These are phyloP conservation scores for Luffa aegyptiaca DNA, from an alignment of 306 rosid species.

Conservation along the genomic window DNA sequence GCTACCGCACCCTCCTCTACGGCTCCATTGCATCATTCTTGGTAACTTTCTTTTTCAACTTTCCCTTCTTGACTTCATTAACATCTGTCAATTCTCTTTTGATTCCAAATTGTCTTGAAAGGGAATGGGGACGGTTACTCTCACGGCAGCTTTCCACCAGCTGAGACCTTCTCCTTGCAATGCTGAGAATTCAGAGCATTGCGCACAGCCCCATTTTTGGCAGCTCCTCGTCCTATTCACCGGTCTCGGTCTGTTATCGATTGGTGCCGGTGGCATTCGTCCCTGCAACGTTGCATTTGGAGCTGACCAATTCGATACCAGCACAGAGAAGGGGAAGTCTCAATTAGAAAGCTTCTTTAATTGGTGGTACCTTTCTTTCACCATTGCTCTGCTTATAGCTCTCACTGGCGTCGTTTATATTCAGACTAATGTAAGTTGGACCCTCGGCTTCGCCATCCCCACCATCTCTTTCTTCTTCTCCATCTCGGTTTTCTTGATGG, in stretches of 20 bases:
- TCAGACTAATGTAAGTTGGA: conserved; percentile 76
- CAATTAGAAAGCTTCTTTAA: conserved; percentile 72
- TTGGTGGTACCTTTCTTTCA: conserved; percentile 84
- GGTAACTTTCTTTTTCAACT: conserved; percentile 25
- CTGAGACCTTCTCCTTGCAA: conserved; percentile 54
- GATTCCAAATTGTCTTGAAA: conserved; percentile 8
- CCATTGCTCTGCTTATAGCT: conserved; percentile 53
- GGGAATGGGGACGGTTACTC: conserved; percentile 58
- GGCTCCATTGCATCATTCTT: conserved; percentile 55
- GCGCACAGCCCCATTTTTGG: conserved; percentile 42
- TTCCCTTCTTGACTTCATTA: not conserved
- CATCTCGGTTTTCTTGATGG: conserved; percentile 44
- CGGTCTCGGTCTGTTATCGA: conserved; percentile 45
- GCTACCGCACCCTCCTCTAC: conserved; percentile 52
- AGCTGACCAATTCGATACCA: conserved; percentile 69
- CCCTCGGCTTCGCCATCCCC: conserved; percentile 58
- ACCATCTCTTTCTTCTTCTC: conserved; percentile 48
- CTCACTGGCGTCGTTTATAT: conserved; percentile 62
- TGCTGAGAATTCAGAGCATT: conserved; percentile 10
- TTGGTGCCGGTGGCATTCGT: conserved; percentile 81
- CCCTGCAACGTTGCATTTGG: conserved; percentile 88
- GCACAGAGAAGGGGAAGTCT: conserved; percentile 45
- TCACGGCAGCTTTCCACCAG: conserved; percentile 49
- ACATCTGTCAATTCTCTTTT: not conserved
- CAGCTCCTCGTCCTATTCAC: conserved; percentile 46